Conservation (phyloP, 768 basidiomycete species). For the Leccinum subgranulosum region DNA sequence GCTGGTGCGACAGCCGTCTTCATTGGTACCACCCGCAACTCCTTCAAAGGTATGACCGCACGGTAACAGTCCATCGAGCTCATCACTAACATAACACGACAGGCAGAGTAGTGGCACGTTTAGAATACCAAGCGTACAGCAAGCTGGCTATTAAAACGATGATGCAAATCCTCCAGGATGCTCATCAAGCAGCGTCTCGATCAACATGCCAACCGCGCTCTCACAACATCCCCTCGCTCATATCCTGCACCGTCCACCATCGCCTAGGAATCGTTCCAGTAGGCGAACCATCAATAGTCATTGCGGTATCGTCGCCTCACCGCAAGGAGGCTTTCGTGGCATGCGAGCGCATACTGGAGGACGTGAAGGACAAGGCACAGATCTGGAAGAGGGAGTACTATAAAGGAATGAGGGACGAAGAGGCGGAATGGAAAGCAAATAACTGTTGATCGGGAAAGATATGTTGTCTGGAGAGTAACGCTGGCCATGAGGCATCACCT, state of each 20-base stretch:
- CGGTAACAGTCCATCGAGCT: background rate
- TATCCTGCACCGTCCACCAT: conserved; percentile 68
- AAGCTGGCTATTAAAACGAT: conserved; percentile 79
- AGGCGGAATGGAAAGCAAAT: conserved; percentile 73
- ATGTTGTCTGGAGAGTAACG: conserved; percentile 1
- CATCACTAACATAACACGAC: conserved; percentile 9
- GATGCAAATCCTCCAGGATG: conserved; percentile 51
- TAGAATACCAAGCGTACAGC: conserved; percentile 85
- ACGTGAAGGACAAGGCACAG: conserved; percentile 77
- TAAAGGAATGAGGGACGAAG: conserved; percentile 58
- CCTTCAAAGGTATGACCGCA: conserved; percentile 62
- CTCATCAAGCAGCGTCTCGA: conserved; percentile 39
- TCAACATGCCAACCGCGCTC: conserved; percentile 39
- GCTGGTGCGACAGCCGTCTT: conserved; percentile 77
- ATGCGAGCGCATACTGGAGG: conserved; percentile 82
- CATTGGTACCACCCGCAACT: conserved; percentile 83
- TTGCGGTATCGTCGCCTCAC: conserved; percentile 82
- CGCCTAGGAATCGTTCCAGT: conserved; percentile 75
- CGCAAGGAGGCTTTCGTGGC: conserved; percentile 76
- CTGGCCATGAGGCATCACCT: conserved; percentile 8
- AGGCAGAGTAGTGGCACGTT: conserved; percentile 68
- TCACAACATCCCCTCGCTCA: conserved; percentile 35
- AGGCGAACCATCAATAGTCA: conserved; percentile 78
- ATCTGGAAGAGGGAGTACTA: conserved; percentile 94
- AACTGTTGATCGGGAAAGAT: conserved; percentile 18